A percentile compares a stretch with the other conserved stretches of the same genome.
Evolutionary conservation across 441 rosid species (phyloP).

Genomic region (Lepidium campestre): DNA sequence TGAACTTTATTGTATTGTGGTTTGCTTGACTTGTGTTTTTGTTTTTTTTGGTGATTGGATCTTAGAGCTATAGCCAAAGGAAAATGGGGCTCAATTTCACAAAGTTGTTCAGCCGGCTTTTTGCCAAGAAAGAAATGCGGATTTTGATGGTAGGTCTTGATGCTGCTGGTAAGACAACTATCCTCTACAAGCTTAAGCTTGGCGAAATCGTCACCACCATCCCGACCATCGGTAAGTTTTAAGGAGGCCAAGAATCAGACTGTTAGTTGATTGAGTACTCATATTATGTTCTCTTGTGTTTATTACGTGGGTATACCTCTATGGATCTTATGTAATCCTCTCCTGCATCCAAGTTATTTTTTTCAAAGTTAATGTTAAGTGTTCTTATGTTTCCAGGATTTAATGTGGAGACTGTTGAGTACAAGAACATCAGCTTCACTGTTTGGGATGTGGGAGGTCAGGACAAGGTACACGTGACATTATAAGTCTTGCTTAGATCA

Average conservation of each 20-base stretch:
- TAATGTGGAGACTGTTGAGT: constrained; percentile 35
- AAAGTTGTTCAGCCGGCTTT: constrained; percentile 34
- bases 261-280: neutral
- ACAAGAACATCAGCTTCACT: constrained; percentile 38
- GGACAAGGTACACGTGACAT: constrained; percentile 26
- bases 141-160: constrained; percentile 40
- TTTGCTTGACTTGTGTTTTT: neutral
- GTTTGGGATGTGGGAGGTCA: constrained; percentile 40
- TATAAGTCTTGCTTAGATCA: neutral
- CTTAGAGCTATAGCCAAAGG: neutral
- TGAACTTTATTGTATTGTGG: neutral
- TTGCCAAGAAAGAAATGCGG: constrained; percentile 36
- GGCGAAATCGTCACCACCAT: constrained; percentile 37
- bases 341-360: neutral
- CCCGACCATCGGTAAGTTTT: constrained; percentile 29
- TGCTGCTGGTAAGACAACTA: constrained; percentile 41
- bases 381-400: constrained; percentile 17
- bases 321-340: neutral
- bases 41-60: neutral
- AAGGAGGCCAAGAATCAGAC: neutral
- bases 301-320: neutral
- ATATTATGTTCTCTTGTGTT: neutral
- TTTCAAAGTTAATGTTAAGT: neutral
- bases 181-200: constrained; percentile 34
- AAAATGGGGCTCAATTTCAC: constrained; percentile 35